Conservation (phyloP, 805 yeast genomes). For the Yarrowia phangngaensis region DNA sequence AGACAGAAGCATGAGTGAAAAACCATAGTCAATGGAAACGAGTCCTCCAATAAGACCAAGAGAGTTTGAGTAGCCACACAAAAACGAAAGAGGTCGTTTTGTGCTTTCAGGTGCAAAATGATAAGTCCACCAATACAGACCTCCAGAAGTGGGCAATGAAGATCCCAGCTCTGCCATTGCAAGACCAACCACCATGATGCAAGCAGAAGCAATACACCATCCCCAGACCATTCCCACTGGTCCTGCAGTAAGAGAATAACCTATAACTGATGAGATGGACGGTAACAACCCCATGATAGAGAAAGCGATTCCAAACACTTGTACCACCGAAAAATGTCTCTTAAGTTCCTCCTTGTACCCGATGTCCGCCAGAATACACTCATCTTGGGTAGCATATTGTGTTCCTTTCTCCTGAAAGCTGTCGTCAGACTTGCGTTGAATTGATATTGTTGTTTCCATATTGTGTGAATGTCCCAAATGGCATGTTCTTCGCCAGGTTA, state of each 20-base stretch:
- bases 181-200: conserved; percentile 56
- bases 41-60: conserved; percentile 63
- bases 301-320: conserved; percentile 68
- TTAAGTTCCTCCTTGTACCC: conserved; percentile 69
- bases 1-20: conserved; percentile 54
- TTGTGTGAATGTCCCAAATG: conserved; percentile 10
- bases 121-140: conserved; percentile 65
- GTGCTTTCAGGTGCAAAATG: conserved; percentile 57
- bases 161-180: conserved; percentile 65
- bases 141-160: conserved; percentile 73
- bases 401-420: conserved; percentile 24
- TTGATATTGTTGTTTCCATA: not conserved
- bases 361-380: conserved; percentile 44
- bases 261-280: conserved; percentile 55
- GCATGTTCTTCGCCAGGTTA: too few species aligned
- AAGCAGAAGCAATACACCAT: conserved; percentile 58
- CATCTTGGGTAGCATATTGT: conserved; percentile 32
- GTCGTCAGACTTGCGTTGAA: conserved; percentile 9
- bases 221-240: conserved; percentile 69
- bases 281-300: conserved; percentile 65
- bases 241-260: conserved; percentile 56
- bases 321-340: conserved; percentile 57
- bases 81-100: conserved; percentile 53
- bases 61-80: conserved; percentile 66
- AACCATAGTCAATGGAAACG: conserved; percentile 67